phyloP scores from a whole-genome alignment of 208 protist species.

The Trypanosoma rangeli region DNA sequence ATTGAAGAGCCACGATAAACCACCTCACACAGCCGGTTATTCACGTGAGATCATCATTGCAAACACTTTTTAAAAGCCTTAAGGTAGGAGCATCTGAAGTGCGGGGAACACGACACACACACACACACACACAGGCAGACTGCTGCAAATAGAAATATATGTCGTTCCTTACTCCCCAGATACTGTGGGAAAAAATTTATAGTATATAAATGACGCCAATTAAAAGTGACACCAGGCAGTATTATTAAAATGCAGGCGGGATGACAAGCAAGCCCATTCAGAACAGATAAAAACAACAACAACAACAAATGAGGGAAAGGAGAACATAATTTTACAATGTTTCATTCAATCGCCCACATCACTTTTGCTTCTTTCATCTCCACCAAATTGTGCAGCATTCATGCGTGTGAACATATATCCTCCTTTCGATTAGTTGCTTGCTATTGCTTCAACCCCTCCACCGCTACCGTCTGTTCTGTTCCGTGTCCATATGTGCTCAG shows the following conservation, averaged over 20 bases:
- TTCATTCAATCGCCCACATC: not conserved
- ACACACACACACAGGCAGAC: not conserved
- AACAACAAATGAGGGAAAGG: not conserved
- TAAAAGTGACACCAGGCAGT: not conserved
- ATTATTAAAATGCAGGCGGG: not conserved
- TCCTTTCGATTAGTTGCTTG: not conserved
- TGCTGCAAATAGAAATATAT: not conserved
- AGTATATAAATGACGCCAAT: too few species aligned
- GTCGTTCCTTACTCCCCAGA: too few species aligned
- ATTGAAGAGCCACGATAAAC: not conserved
- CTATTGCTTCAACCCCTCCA: conserved; percentile 8
- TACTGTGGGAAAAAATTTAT: too few species aligned
- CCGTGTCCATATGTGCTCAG: conserved; percentile 61
- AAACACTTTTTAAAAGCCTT: not conserved
- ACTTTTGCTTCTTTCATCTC: not conserved
- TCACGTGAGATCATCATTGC: not conserved
- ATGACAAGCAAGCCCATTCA: not conserved
- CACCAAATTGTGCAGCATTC: not conserved
- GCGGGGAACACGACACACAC: not conserved
- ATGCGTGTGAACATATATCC: not conserved
- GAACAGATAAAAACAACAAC: too few species aligned
- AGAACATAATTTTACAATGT: not conserved
- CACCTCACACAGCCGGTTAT: not conserved
- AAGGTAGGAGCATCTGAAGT: not conserved
- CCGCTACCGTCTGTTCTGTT: conserved; percentile 34